Base-by-base conservation (phyloP, 345 rosid genomes). In the Lenwebbia sp. region DNA sequence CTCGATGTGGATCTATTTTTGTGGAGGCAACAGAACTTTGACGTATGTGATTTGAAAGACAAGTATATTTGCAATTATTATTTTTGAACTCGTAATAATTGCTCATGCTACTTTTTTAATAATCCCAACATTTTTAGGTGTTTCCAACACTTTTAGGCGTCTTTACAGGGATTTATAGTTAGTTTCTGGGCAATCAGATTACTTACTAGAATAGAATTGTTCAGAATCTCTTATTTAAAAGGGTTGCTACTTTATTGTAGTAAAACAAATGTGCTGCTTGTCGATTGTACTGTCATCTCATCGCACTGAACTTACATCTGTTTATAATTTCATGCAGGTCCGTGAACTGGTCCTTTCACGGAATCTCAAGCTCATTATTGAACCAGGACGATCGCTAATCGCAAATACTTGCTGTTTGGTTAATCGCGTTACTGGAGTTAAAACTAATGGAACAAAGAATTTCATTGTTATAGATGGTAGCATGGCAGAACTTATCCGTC, bases 401-500 rank as follows among this genome's bases (percentile, higher is more conserved):
- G 99, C 99, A 86, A 96, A 96, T 89, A 95, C 99, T 15, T 95
- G 99, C 91, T 96, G 99, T 90, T 90, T 98, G 83, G 98, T 94
- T 85, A 98, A 94, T 90, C 96, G 93, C 52, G 97, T 98, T 25
- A 98, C 95, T 37, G 99, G 99, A 47, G 99, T 98, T 65, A 98
- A 98, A 89, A 95, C 97, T 1, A 98, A 98, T 84, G 99, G 99
- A 84, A 93, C 99, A 41, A 98, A 96, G 89, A 95, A 94, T 86
- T 94, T 98, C 85, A 87, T 98, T 44, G 99, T 98, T 82, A 94
- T 96, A 65, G 99, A 98, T 91, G 99, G 99, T 76, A 98, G 99
- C 92, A 97, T 96, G 98, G 96, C 98, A 78, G 99, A 98, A 87
- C 98, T 96, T 50, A 98, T 98, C 89, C 99, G 99, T 78, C 99